Percentiles rank a stretch among this genome's conserved stretches.
Evolutionary conservation across 1,139 yeast species (phyloP).

Genomic region (Debaryomycetaceae sp.): DNA sequence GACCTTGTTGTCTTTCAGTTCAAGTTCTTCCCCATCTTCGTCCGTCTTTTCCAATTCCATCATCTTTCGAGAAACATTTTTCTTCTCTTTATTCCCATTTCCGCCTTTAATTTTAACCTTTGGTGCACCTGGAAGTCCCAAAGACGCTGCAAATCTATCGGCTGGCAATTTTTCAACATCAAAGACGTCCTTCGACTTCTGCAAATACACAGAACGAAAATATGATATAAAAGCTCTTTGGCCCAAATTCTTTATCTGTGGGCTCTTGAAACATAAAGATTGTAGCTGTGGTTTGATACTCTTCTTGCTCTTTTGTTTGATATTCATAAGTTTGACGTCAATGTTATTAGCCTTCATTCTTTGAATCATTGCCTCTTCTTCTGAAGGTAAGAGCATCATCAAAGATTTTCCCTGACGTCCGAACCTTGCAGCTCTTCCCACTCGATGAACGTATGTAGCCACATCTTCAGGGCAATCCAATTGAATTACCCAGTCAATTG

Average conservation of each 20-base stretch:
- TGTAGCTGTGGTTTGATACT: slow-evolving; percentile 82
- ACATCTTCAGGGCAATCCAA: slow-evolving; percentile 95
- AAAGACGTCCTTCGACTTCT: slow-evolving; percentile 84
- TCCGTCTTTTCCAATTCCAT: slow-evolving; percentile 54
- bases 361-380: slow-evolving; percentile 72
- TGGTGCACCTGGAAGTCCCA: slow-evolving; percentile 97
- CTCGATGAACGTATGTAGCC: slow-evolving; percentile 93
- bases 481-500: slow-evolving; percentile 96
- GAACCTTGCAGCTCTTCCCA: slow-evolving; percentile 93
- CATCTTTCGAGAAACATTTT: slow-evolving; percentile 77
- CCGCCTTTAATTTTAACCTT: slow-evolving; percentile 68
- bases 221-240: slow-evolving; percentile 95
- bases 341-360: slow-evolving; percentile 62
- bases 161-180: slow-evolving; percentile 71
- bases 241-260: slow-evolving; percentile 86
- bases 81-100: slow-evolving; percentile 58
- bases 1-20: slow-evolving; percentile 39
- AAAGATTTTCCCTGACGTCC: slow-evolving; percentile 87
- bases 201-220: slow-evolving; percentile 77
- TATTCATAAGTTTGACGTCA: slow-evolving; percentile 67
- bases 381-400: slow-evolving; percentile 78
- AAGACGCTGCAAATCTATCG: slow-evolving; percentile 79
- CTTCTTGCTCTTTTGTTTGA: slow-evolving; percentile 74
- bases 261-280: slow-evolving; percentile 86
- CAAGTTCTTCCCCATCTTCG: slow-evolving; percentile 61